phyloP scores from a whole-genome alignment of 345 rosid genomes.

The Acer saccharum region DNA sequence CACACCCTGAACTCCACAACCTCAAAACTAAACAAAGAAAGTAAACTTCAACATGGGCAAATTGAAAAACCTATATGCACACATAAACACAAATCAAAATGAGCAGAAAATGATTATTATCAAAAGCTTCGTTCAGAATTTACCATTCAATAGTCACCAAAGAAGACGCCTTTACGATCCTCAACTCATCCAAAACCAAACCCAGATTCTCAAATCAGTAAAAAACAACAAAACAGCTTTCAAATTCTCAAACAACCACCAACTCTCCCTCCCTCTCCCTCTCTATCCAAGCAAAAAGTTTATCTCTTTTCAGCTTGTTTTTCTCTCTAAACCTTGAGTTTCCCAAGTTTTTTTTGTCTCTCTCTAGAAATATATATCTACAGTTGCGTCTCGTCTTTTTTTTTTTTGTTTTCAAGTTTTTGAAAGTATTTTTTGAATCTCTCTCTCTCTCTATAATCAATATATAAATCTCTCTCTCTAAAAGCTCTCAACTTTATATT shows the following conservation, averaged over 20 bases:
- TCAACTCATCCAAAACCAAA: constrained; percentile 32
- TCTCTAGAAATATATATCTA: too few relatives aligned
- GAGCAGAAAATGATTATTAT: background rate
- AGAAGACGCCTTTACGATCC: constrained; percentile 20
- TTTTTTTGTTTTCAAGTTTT: background rate
- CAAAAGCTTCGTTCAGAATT: constrained; percentile 8
- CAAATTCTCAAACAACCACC: constrained; percentile 5
- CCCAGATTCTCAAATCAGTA: constrained; percentile 10
- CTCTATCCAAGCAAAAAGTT: background rate
- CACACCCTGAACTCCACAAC: background rate
- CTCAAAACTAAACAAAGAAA: background rate
- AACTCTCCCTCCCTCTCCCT: constrained; percentile 4
- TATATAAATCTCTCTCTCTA: constrained; percentile 10
- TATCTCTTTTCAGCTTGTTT: too few relatives aligned
- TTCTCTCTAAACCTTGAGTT: too few relatives aligned
- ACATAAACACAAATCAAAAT: background rate
- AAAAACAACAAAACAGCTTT: background rate
- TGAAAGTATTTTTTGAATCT: background rate
- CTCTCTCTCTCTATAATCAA: background rate
- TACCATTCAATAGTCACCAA: constrained; percentile 37
- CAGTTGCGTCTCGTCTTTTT: too few relatives aligned
- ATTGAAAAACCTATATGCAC: constrained; percentile 8
- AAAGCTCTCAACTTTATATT: background rate
- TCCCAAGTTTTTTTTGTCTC: background rate
- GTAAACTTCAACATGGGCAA: background rate